Percentiles rank a stretch among this genome's conserved stretches.
phyloP scores from a whole-genome alignment of 2,329 filamentous ascomycete species.

The Talaromyces sp. region DNA sequence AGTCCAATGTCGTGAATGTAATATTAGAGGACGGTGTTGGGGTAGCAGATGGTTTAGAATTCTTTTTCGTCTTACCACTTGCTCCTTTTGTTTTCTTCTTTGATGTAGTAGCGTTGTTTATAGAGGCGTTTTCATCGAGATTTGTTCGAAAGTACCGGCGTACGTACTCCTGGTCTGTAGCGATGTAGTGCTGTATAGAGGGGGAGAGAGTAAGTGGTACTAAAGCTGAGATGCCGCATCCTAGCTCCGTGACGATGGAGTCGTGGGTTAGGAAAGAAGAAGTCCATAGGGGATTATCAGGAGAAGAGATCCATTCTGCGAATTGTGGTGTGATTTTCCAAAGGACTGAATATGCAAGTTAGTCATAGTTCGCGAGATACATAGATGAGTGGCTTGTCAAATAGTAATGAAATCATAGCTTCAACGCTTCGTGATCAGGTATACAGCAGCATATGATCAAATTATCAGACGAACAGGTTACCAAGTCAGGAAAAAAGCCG shows the following conservation, averaged over 20 bases:
- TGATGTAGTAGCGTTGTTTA: constrained; percentile 1
- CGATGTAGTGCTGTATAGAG: constrained; percentile 66
- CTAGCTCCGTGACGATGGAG: constrained; percentile 76
- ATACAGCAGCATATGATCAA: too few species aligned
- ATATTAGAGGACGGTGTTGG: constrained; percentile 44
- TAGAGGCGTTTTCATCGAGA: constrained; percentile 53
- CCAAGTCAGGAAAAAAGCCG: too few species aligned
- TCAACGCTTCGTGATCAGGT: too few species aligned
- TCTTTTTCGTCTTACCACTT: constrained; percentile 11
- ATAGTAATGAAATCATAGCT: too few species aligned
- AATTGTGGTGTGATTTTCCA: constrained; percentile 90
- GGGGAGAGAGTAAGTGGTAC: constrained; percentile 70
- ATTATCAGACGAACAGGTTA: too few species aligned
- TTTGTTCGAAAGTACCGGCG: constrained; percentile 76
- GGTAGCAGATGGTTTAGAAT: not conserved
- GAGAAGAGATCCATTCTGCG: constrained; percentile 73
- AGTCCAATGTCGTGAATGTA: constrained; percentile 70
- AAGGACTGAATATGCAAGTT: constrained; percentile 60
- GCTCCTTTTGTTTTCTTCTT: constrained; percentile 9
- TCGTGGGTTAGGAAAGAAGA: constrained; percentile 54
- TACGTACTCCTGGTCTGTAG: constrained; percentile 89
- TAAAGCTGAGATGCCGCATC: constrained; percentile 83
- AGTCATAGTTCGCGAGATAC: not conserved
- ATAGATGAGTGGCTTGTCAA: too few species aligned
- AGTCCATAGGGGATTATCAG: constrained; percentile 63